Evolutionary conservation across 495 filamentous ascomycete species (phyloP), one percentile per base, ranked within the genome.

Genomic region (Zalerion maritima): DNA sequence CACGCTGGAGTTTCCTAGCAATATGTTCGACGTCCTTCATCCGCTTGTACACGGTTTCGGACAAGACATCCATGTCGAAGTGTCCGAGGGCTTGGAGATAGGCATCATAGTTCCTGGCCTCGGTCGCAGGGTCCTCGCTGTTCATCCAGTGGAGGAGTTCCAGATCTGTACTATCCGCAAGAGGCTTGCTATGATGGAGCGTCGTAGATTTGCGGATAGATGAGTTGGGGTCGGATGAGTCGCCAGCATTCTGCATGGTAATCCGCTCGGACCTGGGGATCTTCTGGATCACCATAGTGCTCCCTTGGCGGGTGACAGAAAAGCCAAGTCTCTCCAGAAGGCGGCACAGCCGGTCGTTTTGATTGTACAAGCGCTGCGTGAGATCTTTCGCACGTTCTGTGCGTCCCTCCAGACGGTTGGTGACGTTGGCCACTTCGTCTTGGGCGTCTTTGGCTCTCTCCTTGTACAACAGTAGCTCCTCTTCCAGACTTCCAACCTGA

Each of bases 11-110:
- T 51, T 92, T 94, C 13, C 83, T 78, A 9, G 83, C 83, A 28
- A 86, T 75, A 34, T 81, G 62, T 46, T 99, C 89, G 18, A 84
- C 71, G 36, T 96, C 89, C 37, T 85, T 91, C 24, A 92, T 59
- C 4, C 87, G 78, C 41, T 83, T 87, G 35, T 78, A 71, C 12
- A 94, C 64, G 1, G 78, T 67, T 21, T 94, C 87, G 16, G 70
- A 69, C 42, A 92, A 87, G 12, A 67, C 63, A 30, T 91, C 78
- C 14, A 87, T 64, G 44, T 92, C 80, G 42, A 96, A 87, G 18
- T 66, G 67, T 5, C 71, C 65, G 3, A 93, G 55, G 2, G 64
- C 67, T 26, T 72, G 59, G 23, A 91, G 60, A 39, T 77, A 92
- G 5, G 69, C 64, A 9, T 66, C 58, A 36, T 84, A 99, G 28